These are phyloP conservation scores for Kwoniella heveanensis DNA, from an alignment of 768 basidiomycete genomes.

Conservation along the genomic window DNA sequence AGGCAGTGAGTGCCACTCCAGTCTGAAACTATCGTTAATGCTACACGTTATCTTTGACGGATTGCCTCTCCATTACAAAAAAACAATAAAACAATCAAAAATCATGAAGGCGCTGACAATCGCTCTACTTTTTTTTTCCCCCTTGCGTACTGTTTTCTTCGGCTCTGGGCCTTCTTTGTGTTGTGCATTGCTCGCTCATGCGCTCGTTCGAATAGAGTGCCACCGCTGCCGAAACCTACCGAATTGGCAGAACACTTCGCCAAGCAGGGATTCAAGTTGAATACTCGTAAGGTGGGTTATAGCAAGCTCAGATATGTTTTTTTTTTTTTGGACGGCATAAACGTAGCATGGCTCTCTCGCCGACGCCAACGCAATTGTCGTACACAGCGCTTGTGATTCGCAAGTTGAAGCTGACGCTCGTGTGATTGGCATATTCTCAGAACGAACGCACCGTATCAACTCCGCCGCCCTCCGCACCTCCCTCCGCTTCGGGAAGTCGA, in stretches of 20 bases:
- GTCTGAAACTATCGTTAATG: neutral
- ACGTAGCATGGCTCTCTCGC: no score
- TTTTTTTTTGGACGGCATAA: no score
- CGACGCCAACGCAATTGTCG: no score
- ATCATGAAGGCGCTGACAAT: neutral
- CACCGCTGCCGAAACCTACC: conserved; percentile 46
- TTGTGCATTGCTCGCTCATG: neutral
- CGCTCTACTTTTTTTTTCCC: neutral
- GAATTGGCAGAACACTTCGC: conserved; percentile 48
- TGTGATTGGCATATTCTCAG: no score
- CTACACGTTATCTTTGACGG: no score
- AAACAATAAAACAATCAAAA: no score
- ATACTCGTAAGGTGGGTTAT: conserved; percentile 48
- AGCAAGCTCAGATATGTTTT: no score
- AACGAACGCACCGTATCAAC: conserved; percentile 22
- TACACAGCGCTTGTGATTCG: no score
- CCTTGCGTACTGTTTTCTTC: neutral
- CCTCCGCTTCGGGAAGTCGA: neutral
- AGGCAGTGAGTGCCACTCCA: conserved; percentile 35
- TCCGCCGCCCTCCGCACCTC: conserved; percentile 5
- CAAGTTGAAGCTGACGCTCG: no score
- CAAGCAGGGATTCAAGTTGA: conserved; percentile 49
- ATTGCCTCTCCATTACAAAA: no score
- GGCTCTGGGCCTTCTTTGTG: no score
- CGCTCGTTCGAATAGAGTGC: conserved; percentile 29